Percentiles rank a stretch among this genome's conserved stretches.
phyloP scores from a whole-genome alignment of 2,329 filamentous ascomycete species.

The Raffaelea albimanens region DNA sequence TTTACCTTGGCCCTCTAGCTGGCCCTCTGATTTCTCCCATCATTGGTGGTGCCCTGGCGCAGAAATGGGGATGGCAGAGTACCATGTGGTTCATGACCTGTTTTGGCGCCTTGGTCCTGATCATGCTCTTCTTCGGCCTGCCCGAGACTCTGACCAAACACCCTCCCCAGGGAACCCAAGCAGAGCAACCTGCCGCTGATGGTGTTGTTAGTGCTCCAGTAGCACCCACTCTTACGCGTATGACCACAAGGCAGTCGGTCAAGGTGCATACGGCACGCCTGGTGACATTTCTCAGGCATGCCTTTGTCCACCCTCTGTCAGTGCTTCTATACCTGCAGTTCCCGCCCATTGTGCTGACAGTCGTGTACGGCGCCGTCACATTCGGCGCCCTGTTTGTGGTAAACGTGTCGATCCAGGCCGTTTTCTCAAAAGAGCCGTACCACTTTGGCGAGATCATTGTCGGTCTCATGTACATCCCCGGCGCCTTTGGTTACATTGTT shows the following conservation, averaged over 20 bases:
- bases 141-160: conserved; percentile 52
- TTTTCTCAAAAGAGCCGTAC: conserved; percentile 60
- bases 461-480: conserved; percentile 69
- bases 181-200: not conserved
- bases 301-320: conserved; percentile 62
- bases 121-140: conserved; percentile 49
- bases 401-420: conserved; percentile 67
- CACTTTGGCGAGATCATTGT: conserved; percentile 58
- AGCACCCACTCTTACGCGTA: conserved; percentile 29
- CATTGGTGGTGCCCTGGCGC: conserved; percentile 62
- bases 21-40: conserved; percentile 70
- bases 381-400: conserved; percentile 69
- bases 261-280: conserved; percentile 45
- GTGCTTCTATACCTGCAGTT: conserved; percentile 65
- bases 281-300: conserved; percentile 43
- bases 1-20: conserved; percentile 69
- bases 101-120: conserved; percentile 51
- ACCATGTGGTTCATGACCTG: conserved; percentile 70
- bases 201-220: not conserved
- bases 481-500: conserved; percentile 62
- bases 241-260: conserved; percentile 50
- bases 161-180: not conserved
- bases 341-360: conserved; percentile 62
- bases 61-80: conserved; percentile 62
- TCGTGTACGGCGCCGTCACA: conserved; percentile 64